A percentile compares a stretch with the other conserved stretches of the same genome.
Conservation (phyloP, 139 green algal genomes). For the Penium margaritaceum region DNA sequence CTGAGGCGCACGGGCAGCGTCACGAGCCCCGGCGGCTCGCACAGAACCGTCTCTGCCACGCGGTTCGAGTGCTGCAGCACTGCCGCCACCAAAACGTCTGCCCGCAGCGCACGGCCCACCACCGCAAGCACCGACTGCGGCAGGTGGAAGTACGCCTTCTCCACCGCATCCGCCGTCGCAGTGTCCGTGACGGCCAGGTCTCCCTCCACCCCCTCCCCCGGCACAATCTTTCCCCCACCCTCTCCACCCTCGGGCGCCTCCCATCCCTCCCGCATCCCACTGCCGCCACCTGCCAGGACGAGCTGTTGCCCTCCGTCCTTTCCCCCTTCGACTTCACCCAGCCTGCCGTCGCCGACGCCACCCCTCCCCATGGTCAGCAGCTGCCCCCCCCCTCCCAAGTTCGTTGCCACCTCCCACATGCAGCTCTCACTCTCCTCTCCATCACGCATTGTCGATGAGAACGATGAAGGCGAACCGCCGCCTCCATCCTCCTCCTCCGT, state of each 20-base stretch:
- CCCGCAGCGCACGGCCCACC: constrained; percentile 20
- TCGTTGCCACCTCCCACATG: no score
- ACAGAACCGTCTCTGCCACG: constrained; percentile 42
- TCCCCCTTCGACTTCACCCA: no score
- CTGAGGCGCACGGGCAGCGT: constrained; percentile 35
- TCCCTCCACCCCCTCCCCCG: not conserved
- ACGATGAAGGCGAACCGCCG: no score
- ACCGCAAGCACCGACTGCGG: constrained; percentile 39
- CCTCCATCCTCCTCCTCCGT: no score
- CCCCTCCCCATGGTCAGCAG: no score
- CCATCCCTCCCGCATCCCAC: not conserved
- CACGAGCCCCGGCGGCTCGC: constrained; percentile 21
- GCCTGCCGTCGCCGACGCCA: no score
- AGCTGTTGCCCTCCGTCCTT: no score
- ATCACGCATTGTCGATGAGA: no score
- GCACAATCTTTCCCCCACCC: not conserved
- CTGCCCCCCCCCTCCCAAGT: no score
- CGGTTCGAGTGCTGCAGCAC: constrained; percentile 21
- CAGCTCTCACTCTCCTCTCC: no score
- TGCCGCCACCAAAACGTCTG: constrained; percentile 34
- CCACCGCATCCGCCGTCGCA: not conserved
- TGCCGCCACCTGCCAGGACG: no score
- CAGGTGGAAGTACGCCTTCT: constrained; percentile 34
- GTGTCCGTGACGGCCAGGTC: not conserved
- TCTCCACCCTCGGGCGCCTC: not conserved